Base-by-base conservation (phyloP, 176 grass and related monocot species). In the Lolium rigidum region DNA sequence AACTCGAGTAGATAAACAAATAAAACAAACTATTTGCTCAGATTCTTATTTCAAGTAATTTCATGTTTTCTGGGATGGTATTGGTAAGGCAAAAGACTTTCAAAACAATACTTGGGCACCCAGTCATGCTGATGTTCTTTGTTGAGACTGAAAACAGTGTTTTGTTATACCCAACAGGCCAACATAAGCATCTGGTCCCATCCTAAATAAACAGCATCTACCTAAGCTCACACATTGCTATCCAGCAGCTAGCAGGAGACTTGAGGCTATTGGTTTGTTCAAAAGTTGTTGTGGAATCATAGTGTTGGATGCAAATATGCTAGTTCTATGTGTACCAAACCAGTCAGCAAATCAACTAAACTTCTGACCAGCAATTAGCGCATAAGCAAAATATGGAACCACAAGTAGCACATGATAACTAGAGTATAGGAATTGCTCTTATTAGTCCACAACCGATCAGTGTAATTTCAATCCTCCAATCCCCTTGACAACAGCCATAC, bases 371-470 rank as follows among this genome's bases (percentile, higher is more conserved):
- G 49, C 61, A 73, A 78, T 55, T 64, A 74, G 13, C 21, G 15
- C 5, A 59, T 71, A n/a, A 58, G 24, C 43, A 77, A 35, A 72
- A 51, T 57, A 93, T 85, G 35, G 54, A 9, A 73, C 41, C 48
- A 17, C 51, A 81, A 67, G 69, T 10, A 59, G 16, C 25, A 69
- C 39, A 88, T 4, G 50, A 67, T 26, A 21, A 81, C 18, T 82
- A 86, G 39, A 69, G 31, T 74, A 21, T 83, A 83, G 1, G 80
- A 43, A 56, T 80, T 18, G 61, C 81, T 84, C 43, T 88, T 85
- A 88, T 88, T 91, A 69, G 50, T 70, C 47, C 52, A 85, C 51
- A 41, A 37, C 18, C 13, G 69, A 28, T 28, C 26, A 76, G 39
- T 76, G 37, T 61, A 87, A 70, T 81, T 70, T 76, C 74, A 55